Percentiles rank a stretch among this genome's conserved stretches.
These are phyloP conservation scores for Sclerospora graminicola DNA, from an alignment of 352 stramenopile genomes.

Conservation along the genomic window DNA sequence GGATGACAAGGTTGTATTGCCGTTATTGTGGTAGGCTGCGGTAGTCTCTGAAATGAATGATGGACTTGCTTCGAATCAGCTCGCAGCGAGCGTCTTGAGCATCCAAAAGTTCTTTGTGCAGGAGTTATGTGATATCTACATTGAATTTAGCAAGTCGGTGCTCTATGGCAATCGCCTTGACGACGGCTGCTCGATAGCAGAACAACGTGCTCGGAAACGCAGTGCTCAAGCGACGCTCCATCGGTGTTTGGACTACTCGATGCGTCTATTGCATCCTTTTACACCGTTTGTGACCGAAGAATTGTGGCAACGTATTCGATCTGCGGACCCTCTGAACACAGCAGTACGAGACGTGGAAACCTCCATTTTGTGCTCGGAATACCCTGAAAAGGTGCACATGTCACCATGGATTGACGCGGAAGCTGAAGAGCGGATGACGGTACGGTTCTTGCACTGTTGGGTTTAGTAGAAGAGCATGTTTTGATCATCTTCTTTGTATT, in stretches of 20 bases:
- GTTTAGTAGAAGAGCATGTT: neutral
- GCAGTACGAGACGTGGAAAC: constrained; percentile 19
- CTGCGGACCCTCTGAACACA: constrained; percentile 26
- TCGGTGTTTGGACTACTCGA: constrained; percentile 90
- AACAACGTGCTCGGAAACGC: constrained; percentile 44
- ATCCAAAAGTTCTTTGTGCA: constrained; percentile 83
- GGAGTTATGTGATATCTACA: constrained; percentile 83
- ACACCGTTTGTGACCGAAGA: constrained; percentile 99
- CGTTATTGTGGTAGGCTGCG: constrained; percentile 30
- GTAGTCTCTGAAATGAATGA: constrained; percentile 52
- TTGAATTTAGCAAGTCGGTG: constrained; percentile 81
- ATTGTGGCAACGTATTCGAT: constrained; percentile 88
- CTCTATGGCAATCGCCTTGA: constrained; percentile 64
- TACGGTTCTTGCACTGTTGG: constrained; percentile 23
- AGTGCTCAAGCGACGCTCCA: constrained; percentile 90
- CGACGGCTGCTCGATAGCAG: constrained; percentile 11
- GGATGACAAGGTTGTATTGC: too few relatives aligned
- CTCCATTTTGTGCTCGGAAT: constrained; percentile 56
- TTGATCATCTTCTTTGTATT: neutral
- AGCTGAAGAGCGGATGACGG: constrained; percentile 83
- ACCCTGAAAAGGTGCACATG: constrained; percentile 82
- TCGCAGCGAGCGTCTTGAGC: constrained; percentile 49
- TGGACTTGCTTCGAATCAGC: constrained; percentile 55
- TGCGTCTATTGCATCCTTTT: constrained; percentile 96
- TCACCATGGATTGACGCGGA: constrained; percentile 66